Conservation (phyloP, 139 green algal species). For the Spirogloea muscicola region DNA sequence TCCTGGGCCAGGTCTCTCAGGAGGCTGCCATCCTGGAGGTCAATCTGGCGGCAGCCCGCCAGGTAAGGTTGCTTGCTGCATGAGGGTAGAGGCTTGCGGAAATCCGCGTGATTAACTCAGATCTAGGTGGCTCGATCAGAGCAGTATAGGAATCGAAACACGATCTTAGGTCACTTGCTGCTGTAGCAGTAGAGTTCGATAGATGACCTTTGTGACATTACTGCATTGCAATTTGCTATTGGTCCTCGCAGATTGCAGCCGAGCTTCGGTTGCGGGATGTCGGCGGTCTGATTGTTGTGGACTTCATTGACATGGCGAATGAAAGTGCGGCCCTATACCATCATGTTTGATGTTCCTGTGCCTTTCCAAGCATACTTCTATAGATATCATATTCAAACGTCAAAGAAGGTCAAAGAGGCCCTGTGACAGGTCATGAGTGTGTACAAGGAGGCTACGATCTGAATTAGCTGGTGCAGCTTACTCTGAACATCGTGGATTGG, state of each 20-base stretch:
- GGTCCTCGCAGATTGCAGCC: conserved; percentile 32
- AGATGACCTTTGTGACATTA: too few relatives aligned
- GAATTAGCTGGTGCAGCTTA: too few relatives aligned
- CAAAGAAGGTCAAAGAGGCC: not conserved
- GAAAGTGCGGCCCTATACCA: not conserved
- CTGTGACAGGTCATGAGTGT: not conserved
- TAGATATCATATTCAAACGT: not conserved
- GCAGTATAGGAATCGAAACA: too few relatives aligned
- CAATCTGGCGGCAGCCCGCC: conserved; percentile 27
- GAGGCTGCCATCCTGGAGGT: not conserved
- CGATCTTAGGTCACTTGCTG: too few relatives aligned
- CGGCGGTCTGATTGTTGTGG: conserved; percentile 40
- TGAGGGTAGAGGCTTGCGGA: too few relatives aligned
- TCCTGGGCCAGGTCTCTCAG: not conserved
- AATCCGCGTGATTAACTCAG: too few relatives aligned
- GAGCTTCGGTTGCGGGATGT: conserved; percentile 41
- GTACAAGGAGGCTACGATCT: not conserved
- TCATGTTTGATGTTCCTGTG: not conserved
- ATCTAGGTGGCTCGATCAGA: too few relatives aligned
- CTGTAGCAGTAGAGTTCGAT: too few relatives aligned
- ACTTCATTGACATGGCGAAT: conserved; percentile 48
- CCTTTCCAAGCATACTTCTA: not conserved
- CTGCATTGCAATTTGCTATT: too few relatives aligned
- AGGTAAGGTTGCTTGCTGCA: conserved; percentile 5
- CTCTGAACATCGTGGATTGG: too few relatives aligned